These are phyloP conservation scores for Erodium texanum DNA, from an alignment of 441 rosid genomes.

Conservation along the genomic window DNA sequence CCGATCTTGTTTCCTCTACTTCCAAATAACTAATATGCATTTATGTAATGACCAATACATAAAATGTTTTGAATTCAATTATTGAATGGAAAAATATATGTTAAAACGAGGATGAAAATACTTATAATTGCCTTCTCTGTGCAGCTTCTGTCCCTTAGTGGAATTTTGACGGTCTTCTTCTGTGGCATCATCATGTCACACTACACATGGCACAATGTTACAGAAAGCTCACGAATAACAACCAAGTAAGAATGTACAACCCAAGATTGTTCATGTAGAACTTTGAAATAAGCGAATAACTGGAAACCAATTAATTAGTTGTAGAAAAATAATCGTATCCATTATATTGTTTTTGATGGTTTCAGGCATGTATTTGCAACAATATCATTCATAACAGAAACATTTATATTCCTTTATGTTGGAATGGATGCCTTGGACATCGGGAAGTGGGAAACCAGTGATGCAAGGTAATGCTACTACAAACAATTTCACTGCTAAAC, in stretches of 20 bases:
- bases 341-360: background rate
- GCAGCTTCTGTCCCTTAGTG: constrained; percentile 54
- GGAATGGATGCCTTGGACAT: constrained; percentile 1
- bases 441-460: background rate
- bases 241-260: constrained; percentile 32
- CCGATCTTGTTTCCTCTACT: background rate
- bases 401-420: constrained; percentile 1
- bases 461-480: constrained; percentile 1
- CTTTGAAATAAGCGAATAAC: background rate
- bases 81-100: background rate
- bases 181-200: constrained; percentile 62
- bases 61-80: background rate
- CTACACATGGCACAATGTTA: constrained; percentile 61
- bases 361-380: background rate
- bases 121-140: constrained; percentile 7
- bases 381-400: background rate
- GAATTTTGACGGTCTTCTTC: constrained; percentile 57
- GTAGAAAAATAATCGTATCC: background rate
- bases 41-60: background rate
- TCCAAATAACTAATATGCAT: background rate
- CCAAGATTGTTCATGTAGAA: background rate
- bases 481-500: background rate
- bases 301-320: background rate
- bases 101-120: background rate
- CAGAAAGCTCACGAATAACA: constrained; percentile 53